phyloP scores from a whole-genome alignment of 371 early-diverging fungal genomes.

The Mortierella sp. region DNA sequence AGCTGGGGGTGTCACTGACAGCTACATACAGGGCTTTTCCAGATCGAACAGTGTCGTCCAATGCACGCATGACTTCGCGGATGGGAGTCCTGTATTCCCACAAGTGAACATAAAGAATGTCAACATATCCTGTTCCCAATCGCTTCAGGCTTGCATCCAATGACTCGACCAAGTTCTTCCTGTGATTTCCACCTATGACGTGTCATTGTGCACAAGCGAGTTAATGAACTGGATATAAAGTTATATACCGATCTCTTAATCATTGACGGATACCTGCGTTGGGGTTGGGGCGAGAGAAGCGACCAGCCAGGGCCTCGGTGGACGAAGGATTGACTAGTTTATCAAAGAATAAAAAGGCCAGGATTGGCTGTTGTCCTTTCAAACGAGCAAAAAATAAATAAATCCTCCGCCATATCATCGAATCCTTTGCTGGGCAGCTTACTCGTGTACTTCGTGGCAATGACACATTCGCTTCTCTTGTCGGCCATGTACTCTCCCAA shows the following conservation, averaged over 20 bases:
- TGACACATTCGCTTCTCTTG: conserved; percentile 60
- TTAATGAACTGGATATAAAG: background rate
- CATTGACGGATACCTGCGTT: conserved; percentile 35
- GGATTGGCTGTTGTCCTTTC: background rate
- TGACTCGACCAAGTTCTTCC: conserved; percentile 59
- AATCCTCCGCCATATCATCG: background rate
- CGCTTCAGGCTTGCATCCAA: conserved; percentile 60
- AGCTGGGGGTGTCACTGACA: conserved; percentile 59
- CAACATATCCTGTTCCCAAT: conserved; percentile 60
- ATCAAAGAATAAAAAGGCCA: background rate
- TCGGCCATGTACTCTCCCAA: conserved; percentile 63
- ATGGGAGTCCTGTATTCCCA: conserved; percentile 62
- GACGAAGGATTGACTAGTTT: conserved; percentile 34
- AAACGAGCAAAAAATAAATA: background rate
- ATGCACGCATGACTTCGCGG: conserved; percentile 61
- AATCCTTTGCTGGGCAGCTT: background rate
- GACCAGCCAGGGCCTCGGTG: conserved; percentile 29
- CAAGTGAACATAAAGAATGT: conserved; percentile 64
- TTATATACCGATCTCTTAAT: background rate
- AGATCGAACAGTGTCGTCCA: conserved; percentile 64
- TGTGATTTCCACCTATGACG: conserved; percentile 54
- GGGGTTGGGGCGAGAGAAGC: conserved; percentile 24
- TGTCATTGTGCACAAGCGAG: background rate
- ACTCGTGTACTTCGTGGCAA: conserved; percentile 65
- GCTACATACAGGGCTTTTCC: conserved; percentile 69